Evolutionary conservation across 2,329 filamentous ascomycete species (phyloP).

Genomic region (Ophiostoma australiae): DNA sequence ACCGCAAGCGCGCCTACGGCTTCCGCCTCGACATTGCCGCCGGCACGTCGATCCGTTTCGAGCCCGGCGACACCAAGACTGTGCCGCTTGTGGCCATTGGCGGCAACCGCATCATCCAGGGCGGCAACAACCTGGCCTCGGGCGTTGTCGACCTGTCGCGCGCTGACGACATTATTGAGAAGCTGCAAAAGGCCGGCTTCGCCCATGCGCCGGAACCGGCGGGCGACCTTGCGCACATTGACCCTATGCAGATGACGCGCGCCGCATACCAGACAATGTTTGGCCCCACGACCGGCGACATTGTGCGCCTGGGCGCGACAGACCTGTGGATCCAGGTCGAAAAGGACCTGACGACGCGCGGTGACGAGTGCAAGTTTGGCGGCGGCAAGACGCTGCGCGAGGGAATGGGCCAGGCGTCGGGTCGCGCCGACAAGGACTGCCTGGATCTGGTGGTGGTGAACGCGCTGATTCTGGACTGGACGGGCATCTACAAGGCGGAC

Average conservation of each 20-base stretch:
- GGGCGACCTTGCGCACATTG: constrained; percentile 48
- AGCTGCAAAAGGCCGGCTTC: constrained; percentile 69
- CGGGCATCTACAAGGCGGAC: constrained; percentile 92
- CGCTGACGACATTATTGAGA: constrained; percentile 60
- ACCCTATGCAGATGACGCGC: constrained; percentile 66
- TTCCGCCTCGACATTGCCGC: constrained; percentile 85
- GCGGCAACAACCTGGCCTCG: constrained; percentile 74
- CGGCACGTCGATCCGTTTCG: constrained; percentile 87
- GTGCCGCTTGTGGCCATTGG: constrained; percentile 86
- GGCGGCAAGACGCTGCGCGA: constrained; percentile 91
- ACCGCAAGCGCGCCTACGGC: constrained; percentile 75
- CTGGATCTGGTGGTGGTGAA: constrained; percentile 86
- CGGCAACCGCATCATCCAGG: constrained; percentile 71
- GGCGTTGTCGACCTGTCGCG: constrained; percentile 64
- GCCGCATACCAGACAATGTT: constrained; percentile 83
- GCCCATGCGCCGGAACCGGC: constrained; percentile 62
- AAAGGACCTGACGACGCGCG: constrained; percentile 75
- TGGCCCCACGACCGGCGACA: constrained; percentile 82
- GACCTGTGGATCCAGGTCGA: constrained; percentile 90
- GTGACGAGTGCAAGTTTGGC: constrained; percentile 92
- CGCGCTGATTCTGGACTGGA: constrained; percentile 84
- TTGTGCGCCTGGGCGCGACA: constrained; percentile 75
- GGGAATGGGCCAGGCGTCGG: constrained; percentile 90
- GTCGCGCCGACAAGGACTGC: constrained; percentile 63
- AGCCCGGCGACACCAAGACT: constrained; percentile 87